Base-by-base conservation (phyloP, 805 yeast species). In the Sugiyamaella smithiae region DNA sequence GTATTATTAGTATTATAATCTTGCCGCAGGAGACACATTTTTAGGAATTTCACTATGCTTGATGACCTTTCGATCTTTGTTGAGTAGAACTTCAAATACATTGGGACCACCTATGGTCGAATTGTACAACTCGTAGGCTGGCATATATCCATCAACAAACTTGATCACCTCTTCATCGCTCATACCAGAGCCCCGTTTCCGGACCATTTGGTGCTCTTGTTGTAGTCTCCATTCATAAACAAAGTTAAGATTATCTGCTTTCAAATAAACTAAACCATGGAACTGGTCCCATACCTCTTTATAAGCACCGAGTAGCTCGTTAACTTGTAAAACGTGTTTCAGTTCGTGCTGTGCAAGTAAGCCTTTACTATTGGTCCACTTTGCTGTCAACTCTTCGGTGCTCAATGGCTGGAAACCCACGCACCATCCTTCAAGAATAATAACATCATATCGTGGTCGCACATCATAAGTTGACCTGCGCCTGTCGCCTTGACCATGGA, bases 381-480 rank as follows among this genome's bases (percentile, higher is more conserved):
- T 57, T 6, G 24, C 22, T 12, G 59, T 45, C 45, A 74, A 50
- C 5, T 62, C 64, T 1, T 53, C 54, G 23, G 64, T 57, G 1
- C 65, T 55, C 16, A 77, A 55, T 1, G 84, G 72, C 3, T 62
- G 53, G 62, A 81, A 91, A 1, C 98, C 98, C 20, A 81, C 75
- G 68, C 90, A 88, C 99, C 99, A 91, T 3, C 98, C 99, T 67
- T 91, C 99, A 35, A 93, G 72, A 1, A 91, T 65, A 2, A 91
- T 74, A 2, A 89, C 75, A 58, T 85, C 88, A 2, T 80, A 71
- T 1, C 77, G 75, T 1, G 60, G 55, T 9, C 35, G 35, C 3
- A 67, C 63, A 14, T 12, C 14, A 17, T 16, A 16, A 2, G 58
- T 47, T 2, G 57, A 57, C 83, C 83, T 80, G 5, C 64, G 57